phyloP scores from a whole-genome alignment of 139 green algal genomes.

The Mychonastes homosphaera region DNA sequence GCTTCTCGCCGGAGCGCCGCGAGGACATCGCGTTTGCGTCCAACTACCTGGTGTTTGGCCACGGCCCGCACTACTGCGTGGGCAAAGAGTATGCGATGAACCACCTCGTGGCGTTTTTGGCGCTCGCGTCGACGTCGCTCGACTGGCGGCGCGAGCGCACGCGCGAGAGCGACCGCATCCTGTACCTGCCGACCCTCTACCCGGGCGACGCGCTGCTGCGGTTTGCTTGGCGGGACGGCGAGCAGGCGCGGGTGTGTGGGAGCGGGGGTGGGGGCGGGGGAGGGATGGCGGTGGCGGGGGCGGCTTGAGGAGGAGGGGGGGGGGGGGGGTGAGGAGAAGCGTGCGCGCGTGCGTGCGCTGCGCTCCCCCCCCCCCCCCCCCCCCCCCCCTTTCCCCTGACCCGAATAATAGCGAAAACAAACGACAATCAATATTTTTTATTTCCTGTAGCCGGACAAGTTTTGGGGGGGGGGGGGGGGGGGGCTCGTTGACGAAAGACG shows the following conservation, averaged over 20 bases:
- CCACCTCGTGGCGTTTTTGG: conserved; percentile 67
- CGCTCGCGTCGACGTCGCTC: conserved; percentile 46
- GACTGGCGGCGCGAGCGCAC: conserved; percentile 35
- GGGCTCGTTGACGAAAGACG: no score
- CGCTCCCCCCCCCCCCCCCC: no score
- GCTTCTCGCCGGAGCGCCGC: conserved; percentile 60
- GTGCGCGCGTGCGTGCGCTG: not conserved
- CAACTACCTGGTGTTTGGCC: conserved; percentile 78
- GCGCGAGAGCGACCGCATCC: conserved; percentile 31
- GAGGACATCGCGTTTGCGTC: conserved; percentile 58
- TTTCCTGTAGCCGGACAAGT: no score
- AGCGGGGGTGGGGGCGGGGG: no score
- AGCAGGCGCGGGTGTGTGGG: no score
- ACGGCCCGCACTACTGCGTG: conserved; percentile 79
- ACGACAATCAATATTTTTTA: no score
- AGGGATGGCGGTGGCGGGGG: no score
- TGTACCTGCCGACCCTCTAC: conserved; percentile 82
- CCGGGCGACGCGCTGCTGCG: conserved; percentile 57
- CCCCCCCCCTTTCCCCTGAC: no score
- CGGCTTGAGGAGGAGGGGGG: not conserved
- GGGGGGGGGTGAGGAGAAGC: not conserved
- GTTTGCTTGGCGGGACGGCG: no score
- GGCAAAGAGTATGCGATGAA: conserved; percentile 75
- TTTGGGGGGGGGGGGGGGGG: no score
- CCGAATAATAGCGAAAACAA: no score